Percentiles rank a stretch among this genome's conserved stretches.
Conservation (phyloP, 768 basidiomycete genomes). For the Mycena crocata region DNA sequence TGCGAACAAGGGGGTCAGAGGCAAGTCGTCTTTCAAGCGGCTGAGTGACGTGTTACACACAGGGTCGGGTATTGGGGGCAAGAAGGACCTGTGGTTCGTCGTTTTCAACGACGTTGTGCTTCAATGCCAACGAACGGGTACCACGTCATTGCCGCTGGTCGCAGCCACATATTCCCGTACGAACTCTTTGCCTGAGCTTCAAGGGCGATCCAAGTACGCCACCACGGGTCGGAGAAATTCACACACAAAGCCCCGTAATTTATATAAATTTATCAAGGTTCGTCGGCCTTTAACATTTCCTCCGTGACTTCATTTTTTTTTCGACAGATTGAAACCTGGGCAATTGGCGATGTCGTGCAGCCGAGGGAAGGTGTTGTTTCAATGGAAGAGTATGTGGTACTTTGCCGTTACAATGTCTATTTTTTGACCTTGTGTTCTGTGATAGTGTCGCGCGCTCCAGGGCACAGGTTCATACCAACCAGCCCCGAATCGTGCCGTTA, state of each 20-base stretch:
- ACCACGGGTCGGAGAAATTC: constrained; percentile 81
- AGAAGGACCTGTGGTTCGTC: constrained; percentile 94
- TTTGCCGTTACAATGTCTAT: not conserved
- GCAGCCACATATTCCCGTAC: constrained; percentile 74
- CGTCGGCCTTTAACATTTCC: constrained; percentile 5
- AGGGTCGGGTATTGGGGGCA: constrained; percentile 67
- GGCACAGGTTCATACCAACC: constrained; percentile 60
- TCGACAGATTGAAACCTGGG: constrained; percentile 86
- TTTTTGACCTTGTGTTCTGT: constrained; percentile 22
- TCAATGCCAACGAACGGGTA: constrained; percentile 90
- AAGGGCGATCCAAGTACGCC: constrained; percentile 87
- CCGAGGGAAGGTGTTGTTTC: constrained; percentile 85
- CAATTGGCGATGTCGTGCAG: constrained; percentile 79
- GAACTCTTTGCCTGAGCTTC: constrained; percentile 84
- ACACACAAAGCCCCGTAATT: constrained; percentile 86
- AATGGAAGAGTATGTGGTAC: constrained; percentile 85
- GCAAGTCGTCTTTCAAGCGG: constrained; percentile 89
- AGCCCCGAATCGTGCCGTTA: constrained; percentile 76
- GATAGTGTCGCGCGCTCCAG: constrained; percentile 78
- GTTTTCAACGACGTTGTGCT: constrained; percentile 96
- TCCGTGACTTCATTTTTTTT: constrained; percentile 22
- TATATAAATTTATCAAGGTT: constrained; percentile 94
- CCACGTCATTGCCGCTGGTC: constrained; percentile 85
- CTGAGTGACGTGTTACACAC: constrained; percentile 88
- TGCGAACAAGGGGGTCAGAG: constrained; percentile 72